Conservation (phyloP, 345 rosid genomes). For the Eucalyptus decipiens region DNA sequence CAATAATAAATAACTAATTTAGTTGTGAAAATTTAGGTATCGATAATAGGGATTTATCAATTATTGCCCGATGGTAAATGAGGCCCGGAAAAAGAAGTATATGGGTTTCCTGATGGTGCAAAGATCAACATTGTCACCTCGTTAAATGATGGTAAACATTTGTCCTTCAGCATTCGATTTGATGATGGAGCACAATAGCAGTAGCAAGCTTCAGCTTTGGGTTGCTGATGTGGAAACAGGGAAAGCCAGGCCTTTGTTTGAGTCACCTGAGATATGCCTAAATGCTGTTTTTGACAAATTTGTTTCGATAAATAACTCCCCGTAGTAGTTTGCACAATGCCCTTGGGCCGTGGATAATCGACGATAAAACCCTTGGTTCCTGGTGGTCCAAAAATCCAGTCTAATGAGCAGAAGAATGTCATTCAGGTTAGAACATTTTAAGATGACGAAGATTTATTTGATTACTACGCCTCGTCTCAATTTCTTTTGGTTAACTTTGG, state of each 20-base stretch:
- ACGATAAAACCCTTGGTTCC: constrained; percentile 84
- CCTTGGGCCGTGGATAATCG: constrained; percentile 51
- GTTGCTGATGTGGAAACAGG: constrained; percentile 76
- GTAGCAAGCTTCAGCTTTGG: constrained; percentile 73
- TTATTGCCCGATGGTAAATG: constrained; percentile 52
- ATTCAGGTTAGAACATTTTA: constrained; percentile 87
- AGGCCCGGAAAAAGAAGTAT: constrained; percentile 61
- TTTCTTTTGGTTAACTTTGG: constrained; percentile 56
- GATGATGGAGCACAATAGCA: constrained; percentile 37
- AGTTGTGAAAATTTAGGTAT: too few relatives aligned
- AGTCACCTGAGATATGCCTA: constrained; percentile 43
- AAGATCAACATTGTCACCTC: constrained; percentile 74
- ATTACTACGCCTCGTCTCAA: constrained; percentile 71
- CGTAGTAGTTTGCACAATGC: constrained; percentile 74
- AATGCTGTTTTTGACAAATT: constrained; percentile 81
- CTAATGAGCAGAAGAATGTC: constrained; percentile 53
- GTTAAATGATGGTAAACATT: constrained; percentile 70
- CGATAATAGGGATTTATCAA: constrained; percentile 42
- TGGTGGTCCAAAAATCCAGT: constrained; percentile 65
- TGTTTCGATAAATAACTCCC: constrained; percentile 57
- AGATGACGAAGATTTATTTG: constrained; percentile 87
- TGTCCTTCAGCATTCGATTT: constrained; percentile 58
- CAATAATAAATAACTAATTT: too few relatives aligned
- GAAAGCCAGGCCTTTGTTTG: constrained; percentile 53
- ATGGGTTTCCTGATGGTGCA: constrained; percentile 72